These are phyloP conservation scores for Beauveria caledonica DNA, from an alignment of 2,329 filamentous ascomycete genomes.

Conservation along the genomic window DNA sequence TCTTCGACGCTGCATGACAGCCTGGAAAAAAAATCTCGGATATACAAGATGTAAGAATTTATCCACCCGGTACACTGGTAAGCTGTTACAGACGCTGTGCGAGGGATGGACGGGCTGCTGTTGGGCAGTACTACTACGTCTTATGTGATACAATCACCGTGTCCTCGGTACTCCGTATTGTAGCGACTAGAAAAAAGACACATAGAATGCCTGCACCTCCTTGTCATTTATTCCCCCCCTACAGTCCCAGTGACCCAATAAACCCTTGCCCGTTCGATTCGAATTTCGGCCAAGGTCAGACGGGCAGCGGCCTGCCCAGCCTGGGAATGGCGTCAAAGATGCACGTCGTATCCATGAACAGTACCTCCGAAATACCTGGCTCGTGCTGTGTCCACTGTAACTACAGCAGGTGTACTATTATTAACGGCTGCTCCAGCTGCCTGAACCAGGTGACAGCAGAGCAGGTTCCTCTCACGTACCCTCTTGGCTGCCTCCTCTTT, in stretches of 20 bases:
- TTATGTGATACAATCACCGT: not conserved
- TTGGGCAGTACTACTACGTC: not conserved
- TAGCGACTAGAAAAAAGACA: not conserved
- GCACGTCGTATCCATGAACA: not conserved
- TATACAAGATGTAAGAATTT: not conserved
- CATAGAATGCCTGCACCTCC: not conserved
- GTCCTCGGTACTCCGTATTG: not conserved
- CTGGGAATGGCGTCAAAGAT: not conserved
- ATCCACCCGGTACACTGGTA: not conserved
- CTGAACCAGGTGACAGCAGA: too few species aligned
- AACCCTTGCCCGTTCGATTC: not conserved
- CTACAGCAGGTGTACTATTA: too few species aligned
- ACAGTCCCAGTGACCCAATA: too few species aligned
- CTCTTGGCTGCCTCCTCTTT: too few species aligned
- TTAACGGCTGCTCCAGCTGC: too few species aligned
- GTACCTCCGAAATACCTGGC: too few species aligned
- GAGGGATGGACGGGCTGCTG: not conserved
- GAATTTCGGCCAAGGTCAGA: not conserved
- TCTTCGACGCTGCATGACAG: not conserved
- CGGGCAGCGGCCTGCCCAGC: not conserved
- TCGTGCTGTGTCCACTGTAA: too few species aligned
- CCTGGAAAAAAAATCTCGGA: too few species aligned
- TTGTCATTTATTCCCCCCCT: too few species aligned
- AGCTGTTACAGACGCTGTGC: not conserved
- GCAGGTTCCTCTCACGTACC: too few species aligned